A percentile compares a stretch with the other conserved stretches of the same genome.
Conservation (phyloP, 768 basidiomycete genomes). For the Hydnum rufescens region DNA sequence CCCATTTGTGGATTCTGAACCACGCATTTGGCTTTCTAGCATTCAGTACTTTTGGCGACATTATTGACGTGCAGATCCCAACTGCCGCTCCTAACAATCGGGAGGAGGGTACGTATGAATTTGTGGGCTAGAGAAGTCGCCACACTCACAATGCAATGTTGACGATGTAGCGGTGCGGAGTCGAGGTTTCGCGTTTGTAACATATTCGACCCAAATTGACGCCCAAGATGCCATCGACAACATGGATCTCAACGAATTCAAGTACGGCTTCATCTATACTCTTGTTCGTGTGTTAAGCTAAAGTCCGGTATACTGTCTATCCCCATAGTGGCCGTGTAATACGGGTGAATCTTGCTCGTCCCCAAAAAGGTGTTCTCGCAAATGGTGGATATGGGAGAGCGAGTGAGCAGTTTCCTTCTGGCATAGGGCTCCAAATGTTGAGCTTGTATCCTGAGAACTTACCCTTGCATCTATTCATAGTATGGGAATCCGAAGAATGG, state of each 20-base stretch:
- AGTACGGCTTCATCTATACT: not conserved
- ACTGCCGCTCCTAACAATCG: constrained; percentile 40
- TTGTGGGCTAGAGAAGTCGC: no score
- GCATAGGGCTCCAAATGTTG: constrained; percentile 1
- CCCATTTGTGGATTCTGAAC: constrained; percentile 45
- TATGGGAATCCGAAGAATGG: constrained; percentile 97
- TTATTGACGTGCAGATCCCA: constrained; percentile 82
- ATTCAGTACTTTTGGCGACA: constrained; percentile 34
- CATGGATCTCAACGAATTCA: constrained; percentile 87
- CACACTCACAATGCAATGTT: no score
- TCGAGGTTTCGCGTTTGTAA: constrained; percentile 87
- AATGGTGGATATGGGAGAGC: constrained; percentile 43
- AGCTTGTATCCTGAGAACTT: no score
- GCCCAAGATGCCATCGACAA: constrained; percentile 97
- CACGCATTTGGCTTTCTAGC: no score
- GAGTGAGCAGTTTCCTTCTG: constrained; percentile 25
- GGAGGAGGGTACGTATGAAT: no score
- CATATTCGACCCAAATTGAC: constrained; percentile 58
- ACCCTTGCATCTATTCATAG: constrained; percentile 27
- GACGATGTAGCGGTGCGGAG: constrained; percentile 75
- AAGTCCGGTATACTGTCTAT: not conserved
- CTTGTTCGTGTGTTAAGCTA: not conserved
- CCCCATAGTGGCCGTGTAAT: constrained; percentile 35
- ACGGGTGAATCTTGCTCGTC: constrained; percentile 71
- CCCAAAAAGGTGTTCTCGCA: constrained; percentile 51